Percentiles rank a stretch among this genome's conserved stretches.
Conservation (phyloP, 2,329 filamentous ascomycete species). For the Pestalotiopsis sp. region DNA sequence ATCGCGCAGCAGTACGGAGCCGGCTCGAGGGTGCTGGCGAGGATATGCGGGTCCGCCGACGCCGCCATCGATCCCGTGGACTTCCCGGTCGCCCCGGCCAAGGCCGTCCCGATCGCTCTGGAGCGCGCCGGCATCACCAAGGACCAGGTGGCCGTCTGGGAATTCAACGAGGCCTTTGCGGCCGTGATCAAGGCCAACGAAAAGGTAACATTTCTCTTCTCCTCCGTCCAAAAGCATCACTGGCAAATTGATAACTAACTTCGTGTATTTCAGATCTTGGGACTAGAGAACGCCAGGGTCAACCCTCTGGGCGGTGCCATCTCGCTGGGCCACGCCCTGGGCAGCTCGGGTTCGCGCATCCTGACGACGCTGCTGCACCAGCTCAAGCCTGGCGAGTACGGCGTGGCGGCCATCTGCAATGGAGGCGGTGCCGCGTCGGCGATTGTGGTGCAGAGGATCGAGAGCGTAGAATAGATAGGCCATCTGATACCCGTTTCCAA, state of each 20-base stretch:
- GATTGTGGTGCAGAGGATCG: slow-evolving; percentile 84
- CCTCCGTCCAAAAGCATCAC: neutral
- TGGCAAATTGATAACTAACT: slow-evolving; percentile 1
- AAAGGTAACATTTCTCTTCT: slow-evolving; percentile 61
- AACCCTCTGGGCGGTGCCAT: slow-evolving; percentile 92
- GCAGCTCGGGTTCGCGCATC: slow-evolving; percentile 91
- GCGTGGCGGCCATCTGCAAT: slow-evolving; percentile 95
- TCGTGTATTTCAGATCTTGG: slow-evolving; percentile 67
- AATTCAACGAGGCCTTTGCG: slow-evolving; percentile 98
- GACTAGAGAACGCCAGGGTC: slow-evolving; percentile 76
- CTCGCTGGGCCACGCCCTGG: slow-evolving; percentile 86
- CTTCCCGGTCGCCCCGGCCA: slow-evolving; percentile 90
- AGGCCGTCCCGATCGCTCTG: slow-evolving; percentile 88
- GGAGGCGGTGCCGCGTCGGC: slow-evolving; percentile 92
- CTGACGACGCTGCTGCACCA: slow-evolving; percentile 90
- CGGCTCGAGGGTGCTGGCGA: slow-evolving; percentile 80
- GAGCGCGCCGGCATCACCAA: slow-evolving; percentile 87
- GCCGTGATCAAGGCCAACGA: slow-evolving; percentile 94
- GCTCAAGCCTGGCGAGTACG: slow-evolving; percentile 89
- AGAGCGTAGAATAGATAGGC: slow-evolving; percentile 47
- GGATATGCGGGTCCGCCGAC: slow-evolving; percentile 84
- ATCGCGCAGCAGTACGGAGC: slow-evolving; percentile 80
- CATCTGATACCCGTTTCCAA: slow-evolving; percentile 3
- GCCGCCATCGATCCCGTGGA: slow-evolving; percentile 90
- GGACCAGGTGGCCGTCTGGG: slow-evolving; percentile 92